Base-by-base conservation (phyloP, 2,329 filamentous ascomycete species). In the Penicillium olsonii region DNA sequence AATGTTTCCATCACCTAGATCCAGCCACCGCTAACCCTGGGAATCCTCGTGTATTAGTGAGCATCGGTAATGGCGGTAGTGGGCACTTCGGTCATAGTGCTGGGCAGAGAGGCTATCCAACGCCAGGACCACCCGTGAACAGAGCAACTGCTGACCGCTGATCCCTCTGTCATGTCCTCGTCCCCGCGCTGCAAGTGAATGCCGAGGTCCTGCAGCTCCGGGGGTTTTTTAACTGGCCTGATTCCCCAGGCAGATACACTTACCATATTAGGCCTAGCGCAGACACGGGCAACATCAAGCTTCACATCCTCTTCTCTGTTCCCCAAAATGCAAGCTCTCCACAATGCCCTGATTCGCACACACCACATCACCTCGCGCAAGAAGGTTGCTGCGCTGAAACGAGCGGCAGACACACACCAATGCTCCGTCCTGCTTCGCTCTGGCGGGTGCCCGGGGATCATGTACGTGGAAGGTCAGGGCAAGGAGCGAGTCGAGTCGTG, bases 331-430 rank as follows among this genome's bases (percentile, higher is more conserved):
- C 47, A 49, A 45, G 64, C 63, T 57, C 57, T 63, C 29, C 79
- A 71, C 63, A 80, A 82, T 64, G 81, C 86, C 24, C 74, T 92
- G 38, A 88, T 92, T 52, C 82, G 87, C 44, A 92, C 88, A 0
- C 88, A 92, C 60, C 88, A 92, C 68, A 90, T 92, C 63, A 91
- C 87, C 4, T 90, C 86, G 0, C 84, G 87, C 56, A 90, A 90
- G 66, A 92, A 92, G 64, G 78, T 86, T 37, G 72, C 77, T 20
- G 76, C 77, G 48, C 77, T 92, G 18, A 86, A 87, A 67, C 83
- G 84, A 2, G 79, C 82, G 3, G 84, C 85, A 6, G 76, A 81
- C 26, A 75, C 80, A 39, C 75, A 81, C 56, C 73, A 83, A 48
- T 80, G 85, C 42, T 85, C 81, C 56, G 82, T 87, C 1, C 72